Percentiles rank a stretch among this genome's conserved stretches.
Conservation (phyloP, 345 rosid genomes). For the Adansonia digitata region DNA sequence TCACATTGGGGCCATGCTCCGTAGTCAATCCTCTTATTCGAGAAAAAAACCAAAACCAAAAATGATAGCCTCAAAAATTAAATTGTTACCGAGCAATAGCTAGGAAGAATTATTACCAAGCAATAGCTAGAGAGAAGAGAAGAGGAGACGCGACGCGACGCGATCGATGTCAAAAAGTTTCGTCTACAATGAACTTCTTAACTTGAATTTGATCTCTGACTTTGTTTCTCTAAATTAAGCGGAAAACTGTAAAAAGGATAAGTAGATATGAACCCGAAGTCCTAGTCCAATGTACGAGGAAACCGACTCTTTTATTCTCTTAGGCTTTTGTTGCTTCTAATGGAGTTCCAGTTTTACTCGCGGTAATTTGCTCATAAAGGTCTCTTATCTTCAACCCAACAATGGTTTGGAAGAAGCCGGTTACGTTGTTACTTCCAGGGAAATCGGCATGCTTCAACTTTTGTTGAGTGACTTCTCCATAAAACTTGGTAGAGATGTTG, state of each 20-base stretch:
- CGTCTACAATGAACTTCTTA: slow-evolving; percentile 16
- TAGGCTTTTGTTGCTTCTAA: slow-evolving; percentile 58
- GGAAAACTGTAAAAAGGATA: slow-evolving; percentile 4
- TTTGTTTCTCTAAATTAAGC: slow-evolving; percentile 31
- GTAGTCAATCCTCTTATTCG: neutral
- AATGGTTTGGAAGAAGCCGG: slow-evolving; percentile 91
- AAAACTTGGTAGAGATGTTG: slow-evolving; percentile 88
- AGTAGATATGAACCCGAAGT: neutral
- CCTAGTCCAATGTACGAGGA: neutral
- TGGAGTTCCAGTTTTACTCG: slow-evolving; percentile 47
- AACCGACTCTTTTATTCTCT: neutral
- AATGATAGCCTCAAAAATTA: neutral
- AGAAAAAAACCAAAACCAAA: neutral
- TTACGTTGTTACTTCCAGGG: slow-evolving; percentile 95
- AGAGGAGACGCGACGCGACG: too few relatives aligned
- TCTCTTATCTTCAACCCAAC: slow-evolving; percentile 86
- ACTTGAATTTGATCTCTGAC: slow-evolving; percentile 28
- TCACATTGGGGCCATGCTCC: slow-evolving; percentile 3
- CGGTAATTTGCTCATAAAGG: slow-evolving; percentile 67
- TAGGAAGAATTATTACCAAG: neutral
- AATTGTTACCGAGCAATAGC: neutral
- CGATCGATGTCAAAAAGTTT: neutral
- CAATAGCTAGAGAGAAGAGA: neutral
- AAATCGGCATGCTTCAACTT: slow-evolving; percentile 90
- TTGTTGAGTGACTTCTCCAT: slow-evolving; percentile 92